Evolutionary conservation across 1,284 basidiomycete species (phyloP).

Genomic region (Fistulinella cinereoalba): DNA sequence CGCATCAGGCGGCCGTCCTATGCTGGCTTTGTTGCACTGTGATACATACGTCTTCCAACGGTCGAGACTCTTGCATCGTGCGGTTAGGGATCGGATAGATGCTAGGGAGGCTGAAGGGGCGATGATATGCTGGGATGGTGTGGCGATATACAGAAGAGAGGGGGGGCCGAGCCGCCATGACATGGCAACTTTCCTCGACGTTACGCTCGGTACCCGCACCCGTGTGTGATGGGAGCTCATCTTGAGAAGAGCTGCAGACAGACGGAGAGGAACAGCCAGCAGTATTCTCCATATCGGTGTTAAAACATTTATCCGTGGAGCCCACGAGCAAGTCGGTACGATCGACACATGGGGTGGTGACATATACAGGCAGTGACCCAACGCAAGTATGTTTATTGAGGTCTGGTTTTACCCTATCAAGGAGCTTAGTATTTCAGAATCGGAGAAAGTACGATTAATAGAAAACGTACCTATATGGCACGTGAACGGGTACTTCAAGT

Average conservation of each 20-base stretch:
- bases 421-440: not conserved
- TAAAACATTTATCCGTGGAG: not conserved
- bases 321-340: not conserved
- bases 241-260: conserved; percentile 10
- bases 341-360: conserved; percentile 8
- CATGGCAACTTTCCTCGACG: not conserved
- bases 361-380: conserved; percentile 24
- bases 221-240: conserved; percentile 4
- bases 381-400: conserved; percentile 13
- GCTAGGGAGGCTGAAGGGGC: conserved; percentile 18
- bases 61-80: conserved; percentile 2
- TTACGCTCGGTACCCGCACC: conserved; percentile 3
- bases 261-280: conserved; percentile 15
- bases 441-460: not conserved
- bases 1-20: conserved; percentile 8
- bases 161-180: not conserved
- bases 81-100: conserved; percentile 4
- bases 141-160: not conserved
- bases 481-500: conserved; percentile 2
- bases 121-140: conserved; percentile 13
- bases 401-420: conserved; percentile 9
- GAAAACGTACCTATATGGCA: conserved; percentile 15
- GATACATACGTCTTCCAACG: conserved; percentile 12
- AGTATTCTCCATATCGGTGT: conserved; percentile 20
- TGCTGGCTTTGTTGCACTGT: conserved; percentile 14